These are phyloP conservation scores for Aureobasidium sp. DNA, from an alignment of 2,329 filamentous ascomycete species.

Conservation along the genomic window DNA sequence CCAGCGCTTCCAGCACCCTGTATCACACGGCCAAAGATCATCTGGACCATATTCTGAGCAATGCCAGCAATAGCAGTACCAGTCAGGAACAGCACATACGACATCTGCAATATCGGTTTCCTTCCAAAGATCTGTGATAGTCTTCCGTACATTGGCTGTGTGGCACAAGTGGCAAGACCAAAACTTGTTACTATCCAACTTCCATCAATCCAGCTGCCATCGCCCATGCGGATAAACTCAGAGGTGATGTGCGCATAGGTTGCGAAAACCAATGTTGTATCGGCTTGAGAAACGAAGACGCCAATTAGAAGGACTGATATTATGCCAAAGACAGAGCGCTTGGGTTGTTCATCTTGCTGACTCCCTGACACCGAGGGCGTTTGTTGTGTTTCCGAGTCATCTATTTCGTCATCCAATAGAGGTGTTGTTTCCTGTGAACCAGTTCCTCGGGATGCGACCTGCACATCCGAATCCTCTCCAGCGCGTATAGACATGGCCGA, in stretches of 20 bases:
- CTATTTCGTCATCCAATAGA: not conserved
- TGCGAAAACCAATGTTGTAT: conserved; percentile 56
- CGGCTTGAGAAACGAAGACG: conserved; percentile 59
- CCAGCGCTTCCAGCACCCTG: conserved; percentile 38
- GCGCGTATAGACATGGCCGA: not conserved
- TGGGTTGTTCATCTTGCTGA: not conserved
- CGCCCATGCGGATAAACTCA: conserved; percentile 34
- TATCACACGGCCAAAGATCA: conserved; percentile 33
- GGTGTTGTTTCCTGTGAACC: not conserved
- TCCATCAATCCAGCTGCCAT: conserved; percentile 29
- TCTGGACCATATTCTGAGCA: conserved; percentile 28
- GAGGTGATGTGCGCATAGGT: conserved; percentile 48
- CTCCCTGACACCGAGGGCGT: not conserved
- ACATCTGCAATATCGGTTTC: conserved; percentile 29
- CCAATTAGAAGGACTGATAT: conserved; percentile 33
- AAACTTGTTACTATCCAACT: conserved; percentile 32
- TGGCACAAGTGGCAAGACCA: conserved; percentile 33
- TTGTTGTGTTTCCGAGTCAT: not conserved
- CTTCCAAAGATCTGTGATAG: conserved; percentile 38
- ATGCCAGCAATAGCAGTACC: conserved; percentile 33
- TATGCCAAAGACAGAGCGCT: conserved; percentile 11
- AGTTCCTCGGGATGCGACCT: not conserved
- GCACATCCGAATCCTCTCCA: not conserved
- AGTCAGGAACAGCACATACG: conserved; percentile 34
- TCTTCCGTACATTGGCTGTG: conserved; percentile 36